Percentiles rank a stretch among this genome's conserved stretches.
phyloP scores from a whole-genome alignment of 495 filamentous ascomycete genomes.

The Choiromyces venosus region DNA sequence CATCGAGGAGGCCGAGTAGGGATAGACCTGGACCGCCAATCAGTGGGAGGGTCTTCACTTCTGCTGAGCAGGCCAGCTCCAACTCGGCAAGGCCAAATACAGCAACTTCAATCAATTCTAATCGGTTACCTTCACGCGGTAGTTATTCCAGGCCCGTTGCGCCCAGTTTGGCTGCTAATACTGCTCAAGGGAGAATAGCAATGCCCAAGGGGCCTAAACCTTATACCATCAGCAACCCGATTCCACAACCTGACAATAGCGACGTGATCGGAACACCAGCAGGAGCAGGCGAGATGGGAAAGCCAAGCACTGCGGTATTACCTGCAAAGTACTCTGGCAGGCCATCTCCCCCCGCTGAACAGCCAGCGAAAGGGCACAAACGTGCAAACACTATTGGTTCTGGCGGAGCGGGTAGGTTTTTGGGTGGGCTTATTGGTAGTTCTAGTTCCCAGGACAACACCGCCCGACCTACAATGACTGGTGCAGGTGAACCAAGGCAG shows the following conservation, averaged over 20 bases:
- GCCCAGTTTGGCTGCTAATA: conserved; percentile 80
- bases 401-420: conserved; percentile 67
- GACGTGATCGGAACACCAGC: conserved; percentile 45
- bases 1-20: conserved; percentile 35
- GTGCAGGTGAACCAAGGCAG: conserved; percentile 46
- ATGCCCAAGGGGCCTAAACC: conserved; percentile 69
- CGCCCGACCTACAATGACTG: conserved; percentile 74
- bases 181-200: conserved; percentile 82
- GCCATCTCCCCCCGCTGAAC: conserved; percentile 48
- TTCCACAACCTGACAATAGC: conserved; percentile 53
- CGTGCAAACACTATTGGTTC: conserved; percentile 84
- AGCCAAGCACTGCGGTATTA: conserved; percentile 54
- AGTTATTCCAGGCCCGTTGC: conserved; percentile 87
- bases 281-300: conserved; percentile 49
- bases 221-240: conserved; percentile 70
- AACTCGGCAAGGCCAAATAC: conserved; percentile 63
- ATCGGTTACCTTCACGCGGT: conserved; percentile 66
- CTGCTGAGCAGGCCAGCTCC: conserved; percentile 45
- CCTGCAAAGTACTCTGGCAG: conserved; percentile 45
- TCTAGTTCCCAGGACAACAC: conserved; percentile 51
- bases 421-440: conserved; percentile 67
- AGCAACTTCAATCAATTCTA: conserved; percentile 68
- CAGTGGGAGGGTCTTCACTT: conserved; percentile 49
- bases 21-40: conserved; percentile 41
- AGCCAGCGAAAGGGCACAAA: conserved; percentile 67